Percentiles rank a stretch among this genome's conserved stretches.
Evolutionary conservation across 352 stramenopile genomes (phyloP).

Genomic region (Paralagenidium karlingii): DNA sequence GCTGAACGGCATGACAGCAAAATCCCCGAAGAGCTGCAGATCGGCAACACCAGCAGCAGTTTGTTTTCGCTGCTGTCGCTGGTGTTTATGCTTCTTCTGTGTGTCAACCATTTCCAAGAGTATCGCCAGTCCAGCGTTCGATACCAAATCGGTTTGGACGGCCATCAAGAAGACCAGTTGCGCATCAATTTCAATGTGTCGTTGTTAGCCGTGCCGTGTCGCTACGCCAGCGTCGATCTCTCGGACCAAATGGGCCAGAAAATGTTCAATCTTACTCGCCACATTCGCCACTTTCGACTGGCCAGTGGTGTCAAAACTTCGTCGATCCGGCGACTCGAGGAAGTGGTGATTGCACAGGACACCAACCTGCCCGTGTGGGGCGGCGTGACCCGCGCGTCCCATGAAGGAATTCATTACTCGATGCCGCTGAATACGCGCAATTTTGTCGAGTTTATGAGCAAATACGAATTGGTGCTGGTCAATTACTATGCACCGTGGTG

Average conservation of each 20-base stretch:
- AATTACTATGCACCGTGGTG: conserved; percentile 82
- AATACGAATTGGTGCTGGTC: conserved; percentile 76
- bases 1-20: conserved; percentile 40
- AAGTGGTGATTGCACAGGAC: conserved; percentile 62
- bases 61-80: conserved; percentile 64
- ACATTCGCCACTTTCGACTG: conserved; percentile 67
- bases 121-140: conserved; percentile 28
- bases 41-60: conserved; percentile 34
- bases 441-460: conserved; percentile 71
- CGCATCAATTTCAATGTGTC: conserved; percentile 82
- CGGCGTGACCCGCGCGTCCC: conserved; percentile 26
- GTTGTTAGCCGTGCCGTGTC: conserved; percentile 55
- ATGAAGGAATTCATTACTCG: conserved; percentile 57
- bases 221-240: conserved; percentile 59
- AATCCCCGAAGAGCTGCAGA: conserved; percentile 63
- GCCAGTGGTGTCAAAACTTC: conserved; percentile 11
- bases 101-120: conserved; percentile 41
- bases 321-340: conserved; percentile 32
- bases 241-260: conserved; percentile 68
- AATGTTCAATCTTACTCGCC: conserved; percentile 66
- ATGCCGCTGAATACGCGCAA: conserved; percentile 44
- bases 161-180: conserved; percentile 67
- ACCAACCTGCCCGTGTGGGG: conserved; percentile 52
- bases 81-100: conserved; percentile 29
- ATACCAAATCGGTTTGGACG: conserved; percentile 52